Evolutionary conservation across 257 asterid genomes (phyloP), one percentile per base, ranked within the genome.

Genomic region (Plectranthus barbatus): DNA sequence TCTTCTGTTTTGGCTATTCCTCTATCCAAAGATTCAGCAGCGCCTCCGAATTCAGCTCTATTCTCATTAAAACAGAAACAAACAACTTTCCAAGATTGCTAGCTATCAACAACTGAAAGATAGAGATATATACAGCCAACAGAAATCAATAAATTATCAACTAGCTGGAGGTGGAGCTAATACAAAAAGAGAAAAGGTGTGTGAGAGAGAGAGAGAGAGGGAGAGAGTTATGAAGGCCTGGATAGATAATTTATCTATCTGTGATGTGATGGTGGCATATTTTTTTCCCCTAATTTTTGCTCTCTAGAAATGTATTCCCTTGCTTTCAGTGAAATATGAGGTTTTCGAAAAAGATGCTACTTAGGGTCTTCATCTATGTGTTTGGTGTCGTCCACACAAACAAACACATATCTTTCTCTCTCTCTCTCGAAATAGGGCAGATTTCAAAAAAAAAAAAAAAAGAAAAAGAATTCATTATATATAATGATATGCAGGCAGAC

Each of bases 311-410:
- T 75, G 56, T 29, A n/a, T 52, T 37, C 53, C 68, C 67, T 79
- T 71, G 81, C 78, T 78, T 76, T 76, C 78, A 76, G 82, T 65
- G 80, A 78, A 77, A 76, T 46, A 68, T 60, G 82, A 71, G 56
- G 58, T 31, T 69, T 70, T 72, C 71, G 79, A 66, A 72, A 76
- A 74, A 74, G 81, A 78, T 76, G 86, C 74, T 72, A 54, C 46
- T 62, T 74, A 51, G 77, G 74, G 71, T 59, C 73, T 67, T 73
- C 74, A 51, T 37, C 44, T 37, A 9, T 37, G 44, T 9, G 12
- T 72, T 81, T 67, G 83, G 70, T 78, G 82, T 76, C 88, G 59
- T 65, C 66, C 81, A 77, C 72, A 77, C 51, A 26, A 81, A 54
- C 75, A 59, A 55, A 75, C 77, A 77, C 83, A 69, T 68, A 68